Base-by-base conservation (phyloP, 2,329 filamentous ascomycete genomes). In the Fusarium paranaense region DNA sequence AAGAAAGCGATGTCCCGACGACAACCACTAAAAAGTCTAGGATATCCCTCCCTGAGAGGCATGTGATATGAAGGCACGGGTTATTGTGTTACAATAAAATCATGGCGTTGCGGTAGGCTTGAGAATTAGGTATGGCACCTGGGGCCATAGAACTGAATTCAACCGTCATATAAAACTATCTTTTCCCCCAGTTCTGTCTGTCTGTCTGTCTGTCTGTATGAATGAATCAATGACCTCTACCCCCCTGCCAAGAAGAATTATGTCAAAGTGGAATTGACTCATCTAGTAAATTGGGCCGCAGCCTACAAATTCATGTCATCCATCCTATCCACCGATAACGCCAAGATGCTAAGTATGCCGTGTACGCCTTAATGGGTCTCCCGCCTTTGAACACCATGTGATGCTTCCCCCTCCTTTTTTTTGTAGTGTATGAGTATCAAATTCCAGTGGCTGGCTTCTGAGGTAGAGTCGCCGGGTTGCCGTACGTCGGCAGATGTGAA, bases 401-500 rank as follows among this genome's bases (percentile, higher is more conserved):
- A 81, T 82, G 78, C 78, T 78, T 64, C 38, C 59, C 71, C 57
- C 47, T 52, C 50, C 54, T 61, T 73, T 69, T 69, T 63, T 60
- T 71, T 14, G 73, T 75, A 32, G 54, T 58, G 33, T 58, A 30
- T 32, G 47, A 32, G 47, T 71, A 78, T 72, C 85, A 87, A 76
- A 86, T 84, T 77, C 85, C 86, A 68, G 86, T 85, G 37, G 87
- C 83, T 67, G 89, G 89, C 82, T 90, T 90, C 78, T 90, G 89
- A 69, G 89, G 89, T 78, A 91, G 80, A 35, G 87, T 88, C 35
- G 89, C 88, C 67, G 89, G 89, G 80, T 91, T 91, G 73, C 89
- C 89, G 74, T 90, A 91, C 50, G 88, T 81, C 22, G 83, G 88
- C 72, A 91, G 81, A 75, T 89, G 87, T 69, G 84, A 86, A 75